phyloP scores from a whole-genome alignment of 352 stramenopile species.

The Globisporangium lucens region DNA sequence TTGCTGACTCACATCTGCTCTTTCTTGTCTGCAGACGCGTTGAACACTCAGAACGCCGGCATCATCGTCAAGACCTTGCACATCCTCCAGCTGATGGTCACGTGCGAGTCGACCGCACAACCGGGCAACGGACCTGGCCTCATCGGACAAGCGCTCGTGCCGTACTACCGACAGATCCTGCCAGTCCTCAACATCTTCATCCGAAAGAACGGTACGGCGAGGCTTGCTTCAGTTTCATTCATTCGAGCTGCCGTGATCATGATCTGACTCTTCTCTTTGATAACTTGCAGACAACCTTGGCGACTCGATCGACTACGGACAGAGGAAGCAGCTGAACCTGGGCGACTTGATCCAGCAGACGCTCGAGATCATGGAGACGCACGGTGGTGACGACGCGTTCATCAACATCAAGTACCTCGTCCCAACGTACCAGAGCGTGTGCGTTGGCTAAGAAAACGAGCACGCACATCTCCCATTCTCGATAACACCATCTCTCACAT shows the following conservation, averaged over 20 bases:
- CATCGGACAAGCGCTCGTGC: slow-evolving; percentile 95
- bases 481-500: background rate
- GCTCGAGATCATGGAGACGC: slow-evolving; percentile 95
- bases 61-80: slow-evolving; percentile 98
- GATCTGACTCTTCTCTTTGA: background rate
- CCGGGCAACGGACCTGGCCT: slow-evolving; percentile 80
- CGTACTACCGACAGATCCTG: slow-evolving; percentile 97
- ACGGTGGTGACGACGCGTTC: slow-evolving; percentile 96
- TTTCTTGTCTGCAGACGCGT: slow-evolving; percentile 39
- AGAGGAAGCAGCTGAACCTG: slow-evolving; percentile 94
- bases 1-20: background rate
- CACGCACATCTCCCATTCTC: background rate
- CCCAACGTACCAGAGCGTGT: slow-evolving; percentile 94
- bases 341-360: slow-evolving; percentile 97
- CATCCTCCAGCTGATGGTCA: slow-evolving; percentile 95
- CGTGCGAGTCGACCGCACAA: slow-evolving; percentile 84
- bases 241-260: background rate
- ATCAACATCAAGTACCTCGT: slow-evolving; percentile 99
- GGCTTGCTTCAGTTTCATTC: background rate
- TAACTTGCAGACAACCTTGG: slow-evolving; percentile 89
- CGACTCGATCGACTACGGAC: slow-evolving; percentile 95
- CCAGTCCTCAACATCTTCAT: slow-evolving; percentile 98
- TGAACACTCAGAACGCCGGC: slow-evolving; percentile 91
- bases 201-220: slow-evolving; percentile 87
- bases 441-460: slow-evolving; percentile 40